Conservation (phyloP, 148 eudicot species). For the Fagopyrum homotropicum region DNA sequence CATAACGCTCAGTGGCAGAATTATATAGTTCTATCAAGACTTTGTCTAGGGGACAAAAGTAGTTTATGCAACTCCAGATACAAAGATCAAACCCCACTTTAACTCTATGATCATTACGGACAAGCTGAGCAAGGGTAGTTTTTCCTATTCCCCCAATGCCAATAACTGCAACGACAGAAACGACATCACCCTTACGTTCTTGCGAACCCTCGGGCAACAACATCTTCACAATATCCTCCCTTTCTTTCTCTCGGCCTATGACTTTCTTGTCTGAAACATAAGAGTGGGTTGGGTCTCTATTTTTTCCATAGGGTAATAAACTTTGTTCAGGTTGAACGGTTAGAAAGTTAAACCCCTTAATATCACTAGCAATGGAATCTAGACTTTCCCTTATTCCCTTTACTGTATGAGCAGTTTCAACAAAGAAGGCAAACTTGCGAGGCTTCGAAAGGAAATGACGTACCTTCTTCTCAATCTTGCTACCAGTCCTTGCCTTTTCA, state of each 20-base stretch:
- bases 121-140: background rate
- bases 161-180: background rate
- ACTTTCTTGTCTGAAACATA: background rate
- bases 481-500: background rate
- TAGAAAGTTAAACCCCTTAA: background rate
- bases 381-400: background rate
- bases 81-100: constrained; percentile 19
- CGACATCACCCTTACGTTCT: background rate
- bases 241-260: too few species aligned
- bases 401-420: too few species aligned
- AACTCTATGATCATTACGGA: constrained; percentile 18
- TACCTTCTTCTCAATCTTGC: constrained; percentile 1
- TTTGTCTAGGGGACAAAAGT: constrained; percentile 15
- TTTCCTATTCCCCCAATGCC: background rate
- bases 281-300: background rate
- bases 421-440: too few species aligned
- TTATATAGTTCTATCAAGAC: constrained; percentile 11
- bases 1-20: constrained; percentile 14
- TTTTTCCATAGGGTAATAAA: background rate
- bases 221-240: background rate
- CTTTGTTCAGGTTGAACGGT: background rate
- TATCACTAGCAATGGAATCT: background rate
- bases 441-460: background rate
- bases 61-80: constrained; percentile 23
- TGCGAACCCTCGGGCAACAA: background rate